These are phyloP conservation scores for Ceratocystiopsis sp. DNA, from an alignment of 2,329 filamentous ascomycete species.

Conservation along the genomic window DNA sequence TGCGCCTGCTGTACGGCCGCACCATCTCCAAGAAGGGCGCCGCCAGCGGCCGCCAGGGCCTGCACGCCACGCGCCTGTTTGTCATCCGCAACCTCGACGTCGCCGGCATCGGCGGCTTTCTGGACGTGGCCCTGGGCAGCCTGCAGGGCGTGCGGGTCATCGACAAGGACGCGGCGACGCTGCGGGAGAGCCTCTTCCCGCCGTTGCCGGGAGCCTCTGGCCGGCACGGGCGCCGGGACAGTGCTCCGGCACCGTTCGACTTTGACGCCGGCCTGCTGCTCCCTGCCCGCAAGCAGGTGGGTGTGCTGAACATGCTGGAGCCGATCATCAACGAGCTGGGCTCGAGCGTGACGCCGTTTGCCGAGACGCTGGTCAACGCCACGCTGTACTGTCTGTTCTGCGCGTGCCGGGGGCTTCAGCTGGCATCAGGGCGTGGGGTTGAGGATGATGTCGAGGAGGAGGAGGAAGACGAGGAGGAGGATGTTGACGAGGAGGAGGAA, in stretches of 20 bases:
- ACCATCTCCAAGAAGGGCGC: slow-evolving; percentile 68
- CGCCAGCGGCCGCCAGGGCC: slow-evolving; percentile 60
- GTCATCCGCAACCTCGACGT: slow-evolving; percentile 62
- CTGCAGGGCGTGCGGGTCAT: slow-evolving; percentile 45
- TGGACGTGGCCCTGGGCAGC: slow-evolving; percentile 63
- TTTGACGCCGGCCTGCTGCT: slow-evolving; percentile 22
- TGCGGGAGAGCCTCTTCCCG: slow-evolving; percentile 36
- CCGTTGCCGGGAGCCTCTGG: too few species aligned
- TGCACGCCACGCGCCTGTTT: slow-evolving; percentile 66
- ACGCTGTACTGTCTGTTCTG: slow-evolving; percentile 67
- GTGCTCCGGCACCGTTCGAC: neutral
- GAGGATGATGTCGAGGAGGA: slow-evolving; percentile 22
- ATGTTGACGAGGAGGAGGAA: neutral
- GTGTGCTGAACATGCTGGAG: slow-evolving; percentile 81
- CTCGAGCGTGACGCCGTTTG: slow-evolving; percentile 50
- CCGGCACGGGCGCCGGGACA: too few species aligned
- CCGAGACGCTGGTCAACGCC: slow-evolving; percentile 53
- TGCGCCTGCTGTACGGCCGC: slow-evolving; percentile 77
- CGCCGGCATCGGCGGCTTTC: slow-evolving; percentile 60
- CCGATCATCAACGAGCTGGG: slow-evolving; percentile 76
- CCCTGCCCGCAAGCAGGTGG: slow-evolving; percentile 63
- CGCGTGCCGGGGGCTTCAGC: slow-evolving; percentile 40
- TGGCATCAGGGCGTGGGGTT: slow-evolving; percentile 6
- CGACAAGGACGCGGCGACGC: slow-evolving; percentile 19
- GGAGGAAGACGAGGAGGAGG: neutral